A percentile compares a stretch with the other conserved stretches of the same genome.
Evolutionary conservation across 2,329 filamentous ascomycete genomes (phyloP).

Genomic region (Arthrobotrys pseudoclavata): DNA sequence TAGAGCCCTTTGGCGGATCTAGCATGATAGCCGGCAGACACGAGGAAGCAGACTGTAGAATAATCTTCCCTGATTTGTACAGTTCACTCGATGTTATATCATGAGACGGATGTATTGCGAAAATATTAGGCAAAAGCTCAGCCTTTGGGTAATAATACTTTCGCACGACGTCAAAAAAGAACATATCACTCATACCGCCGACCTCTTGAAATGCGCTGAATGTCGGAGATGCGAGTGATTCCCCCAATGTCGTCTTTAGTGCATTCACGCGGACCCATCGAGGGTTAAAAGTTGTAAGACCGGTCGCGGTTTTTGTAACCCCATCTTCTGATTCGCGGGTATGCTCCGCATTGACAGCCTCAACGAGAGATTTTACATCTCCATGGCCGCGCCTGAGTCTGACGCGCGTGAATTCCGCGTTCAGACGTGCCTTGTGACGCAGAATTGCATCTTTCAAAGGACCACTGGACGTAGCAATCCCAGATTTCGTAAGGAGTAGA

Average conservation of each 20-base stretch:
- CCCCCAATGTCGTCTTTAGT: conserved; percentile 77
- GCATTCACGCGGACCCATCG: conserved; percentile 93
- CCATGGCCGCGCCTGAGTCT: conserved; percentile 79
- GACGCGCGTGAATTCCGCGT: conserved; percentile 84
- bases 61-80: conserved; percentile 82
- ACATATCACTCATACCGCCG: conserved; percentile 57
- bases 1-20: conserved; percentile 77
- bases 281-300: conserved; percentile 74
- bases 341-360: conserved; percentile 65
- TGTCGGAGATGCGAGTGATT: conserved; percentile 77
- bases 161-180: conserved; percentile 36
- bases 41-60: conserved; percentile 95
- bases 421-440: conserved; percentile 83
- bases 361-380: conserved; percentile 74
- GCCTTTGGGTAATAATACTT: conserved; percentile 42
- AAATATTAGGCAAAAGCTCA: conserved; percentile 81
- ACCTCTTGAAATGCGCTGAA: conserved; percentile 77
- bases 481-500: conserved; percentile 82
- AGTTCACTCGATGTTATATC: conserved; percentile 76
- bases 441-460: conserved; percentile 81
- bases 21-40: conserved; percentile 95
- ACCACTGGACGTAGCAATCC: conserved; percentile 82
- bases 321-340: conserved; percentile 71
- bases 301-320: conserved; percentile 67
- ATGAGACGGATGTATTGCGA: conserved; percentile 79